phyloP scores from a whole-genome alignment of 768 basidiomycete species.

The Kwoniella shandongensis region DNA sequence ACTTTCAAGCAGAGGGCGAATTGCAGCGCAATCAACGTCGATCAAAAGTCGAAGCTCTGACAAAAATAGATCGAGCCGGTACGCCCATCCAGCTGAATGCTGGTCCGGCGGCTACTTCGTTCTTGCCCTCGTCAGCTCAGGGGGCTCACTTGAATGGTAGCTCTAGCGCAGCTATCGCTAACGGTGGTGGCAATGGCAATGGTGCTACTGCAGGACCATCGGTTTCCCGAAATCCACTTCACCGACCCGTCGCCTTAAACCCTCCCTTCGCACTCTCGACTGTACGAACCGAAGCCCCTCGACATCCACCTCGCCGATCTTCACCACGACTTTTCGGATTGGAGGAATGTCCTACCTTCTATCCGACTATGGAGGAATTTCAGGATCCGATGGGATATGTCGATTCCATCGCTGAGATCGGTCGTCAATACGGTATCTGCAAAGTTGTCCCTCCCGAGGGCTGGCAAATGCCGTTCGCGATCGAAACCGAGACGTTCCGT shows the following conservation, averaged over 20 bases:
- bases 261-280: slow-evolving; percentile 40
- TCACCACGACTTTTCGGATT: slow-evolving; percentile 71
- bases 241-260: slow-evolving; percentile 31
- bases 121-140: slow-evolving; percentile 28
- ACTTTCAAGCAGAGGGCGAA: slow-evolving; percentile 24
- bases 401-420: slow-evolving; percentile 64
- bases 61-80: slow-evolving; percentile 37
- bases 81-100: slow-evolving; percentile 16
- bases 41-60: slow-evolving; percentile 45
- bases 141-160: no score
- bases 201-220: slow-evolving; percentile 25
- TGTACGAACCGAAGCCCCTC: slow-evolving; percentile 41
- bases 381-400: slow-evolving; percentile 93
- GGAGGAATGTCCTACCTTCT: slow-evolving; percentile 83
- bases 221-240: slow-evolving; percentile 39
- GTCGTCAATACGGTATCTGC: slow-evolving; percentile 80
- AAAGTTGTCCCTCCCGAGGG: slow-evolving; percentile 90
- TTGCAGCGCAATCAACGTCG: slow-evolving; percentile 40
- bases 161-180: background rate
- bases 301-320: slow-evolving; percentile 38
- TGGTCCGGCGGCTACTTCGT: slow-evolving; percentile 35
- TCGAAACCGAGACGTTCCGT: slow-evolving; percentile 88
- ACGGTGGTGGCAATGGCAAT: background rate
- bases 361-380: slow-evolving; percentile 87
- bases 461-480: slow-evolving; percentile 95